phyloP scores from a whole-genome alignment of 2,329 filamentous ascomycete genomes.

The Stromatinia cepivora region DNA sequence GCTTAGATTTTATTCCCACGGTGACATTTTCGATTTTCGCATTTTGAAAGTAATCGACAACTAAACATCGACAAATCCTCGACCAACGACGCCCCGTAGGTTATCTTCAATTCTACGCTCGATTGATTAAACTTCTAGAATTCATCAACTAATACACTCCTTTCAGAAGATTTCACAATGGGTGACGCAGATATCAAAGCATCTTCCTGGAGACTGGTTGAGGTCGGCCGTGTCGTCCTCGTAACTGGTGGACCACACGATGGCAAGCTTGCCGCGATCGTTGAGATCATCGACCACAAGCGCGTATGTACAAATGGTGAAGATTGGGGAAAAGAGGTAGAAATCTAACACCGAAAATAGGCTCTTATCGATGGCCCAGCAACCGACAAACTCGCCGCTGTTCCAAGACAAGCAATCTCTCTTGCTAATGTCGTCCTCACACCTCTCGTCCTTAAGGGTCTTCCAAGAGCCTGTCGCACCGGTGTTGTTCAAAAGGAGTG shows the following conservation, averaged over 20 bases:
- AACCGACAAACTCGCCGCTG: conserved; percentile 72
- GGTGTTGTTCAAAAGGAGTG: conserved; percentile 83
- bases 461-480: conserved; percentile 82
- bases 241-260: conserved; percentile 77
- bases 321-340: conserved; percentile 23
- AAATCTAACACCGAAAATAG: conserved; percentile 52
- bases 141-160: conserved; percentile 23
- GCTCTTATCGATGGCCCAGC: conserved; percentile 95
- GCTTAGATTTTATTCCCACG: conserved; percentile 29
- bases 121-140: conserved; percentile 11
- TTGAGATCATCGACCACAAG: conserved; percentile 99
- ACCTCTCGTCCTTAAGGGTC: conserved; percentile 79
- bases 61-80: conserved; percentile 36
- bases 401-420: conserved; percentile 83
- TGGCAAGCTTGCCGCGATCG: conserved; percentile 88
- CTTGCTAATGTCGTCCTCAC: conserved; percentile 86
- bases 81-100: conserved; percentile 40
- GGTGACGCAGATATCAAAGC: conserved; percentile 79
- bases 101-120: conserved; percentile 29
- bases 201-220: conserved; percentile 87
- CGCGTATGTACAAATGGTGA: conserved; percentile 70
- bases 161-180: conserved; percentile 67
- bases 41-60: conserved; percentile 25
- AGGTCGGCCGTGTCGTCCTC: conserved; percentile 95
- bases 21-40: conserved; percentile 22